These are phyloP conservation scores for Boletus vermiculosoides DNA, from an alignment of 768 basidiomycete species.

Conservation along the genomic window DNA sequence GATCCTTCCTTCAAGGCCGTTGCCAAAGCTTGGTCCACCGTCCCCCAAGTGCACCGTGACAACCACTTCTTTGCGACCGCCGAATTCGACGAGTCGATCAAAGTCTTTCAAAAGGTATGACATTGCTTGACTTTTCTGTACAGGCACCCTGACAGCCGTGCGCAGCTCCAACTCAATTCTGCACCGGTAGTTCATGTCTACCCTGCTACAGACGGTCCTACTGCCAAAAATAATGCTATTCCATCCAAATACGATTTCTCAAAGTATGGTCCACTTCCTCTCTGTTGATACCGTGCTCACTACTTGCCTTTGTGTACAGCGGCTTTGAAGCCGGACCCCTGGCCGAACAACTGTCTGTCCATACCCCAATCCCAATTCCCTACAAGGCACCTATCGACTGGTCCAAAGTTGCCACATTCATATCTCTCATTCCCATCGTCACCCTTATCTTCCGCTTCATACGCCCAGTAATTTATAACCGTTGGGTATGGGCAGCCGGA, in stretches of 20 bases:
- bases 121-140: not conserved
- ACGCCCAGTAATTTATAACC: conserved; percentile 61
- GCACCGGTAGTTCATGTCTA: conserved; percentile 85
- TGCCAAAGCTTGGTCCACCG: conserved; percentile 77
- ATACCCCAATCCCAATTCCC: conserved; percentile 79
- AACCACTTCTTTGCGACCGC: conserved; percentile 90
- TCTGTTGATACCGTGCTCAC: not conserved
- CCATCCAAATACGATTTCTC: conserved; percentile 78
- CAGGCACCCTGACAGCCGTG: conserved; percentile 10
- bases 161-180: conserved; percentile 74
- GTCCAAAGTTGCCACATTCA: conserved; percentile 51
- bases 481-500: conserved; percentile 77
- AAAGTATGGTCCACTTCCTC: conserved; percentile 44
- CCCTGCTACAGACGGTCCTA: conserved; percentile 69
- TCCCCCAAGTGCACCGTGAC: conserved; percentile 59
- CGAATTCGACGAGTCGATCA: conserved; percentile 79
- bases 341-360: conserved; percentile 67
- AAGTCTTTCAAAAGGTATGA: conserved; percentile 77
- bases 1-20: conserved; percentile 80
- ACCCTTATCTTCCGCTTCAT: conserved; percentile 58
- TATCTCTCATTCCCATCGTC: conserved; percentile 45
- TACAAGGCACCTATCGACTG: conserved; percentile 79
- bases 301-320: conserved; percentile 39
- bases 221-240: conserved; percentile 47
- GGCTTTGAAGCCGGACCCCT: conserved; percentile 81